phyloP scores from a whole-genome alignment of 352 stramenopile species.

The Hyaloperonospora brassicae region DNA sequence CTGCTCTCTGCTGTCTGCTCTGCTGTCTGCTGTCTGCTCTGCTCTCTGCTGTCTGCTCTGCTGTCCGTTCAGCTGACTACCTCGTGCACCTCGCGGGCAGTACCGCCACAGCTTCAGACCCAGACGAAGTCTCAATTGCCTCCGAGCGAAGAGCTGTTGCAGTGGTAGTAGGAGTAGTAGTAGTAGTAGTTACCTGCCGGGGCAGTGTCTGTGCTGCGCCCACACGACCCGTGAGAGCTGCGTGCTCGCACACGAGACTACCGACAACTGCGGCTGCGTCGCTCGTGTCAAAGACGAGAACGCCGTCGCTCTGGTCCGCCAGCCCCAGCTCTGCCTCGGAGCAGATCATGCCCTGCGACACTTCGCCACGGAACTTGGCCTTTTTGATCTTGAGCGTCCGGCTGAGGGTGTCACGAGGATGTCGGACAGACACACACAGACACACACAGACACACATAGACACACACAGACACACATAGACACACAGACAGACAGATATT shows the following conservation, averaged over 20 bases:
- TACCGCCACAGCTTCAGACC: no score
- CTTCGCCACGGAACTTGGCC: constrained; percentile 67
- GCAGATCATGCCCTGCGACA: constrained; percentile 80
- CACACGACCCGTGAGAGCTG: constrained; percentile 31
- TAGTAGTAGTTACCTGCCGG: constrained; percentile 2
- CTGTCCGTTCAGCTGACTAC: no score
- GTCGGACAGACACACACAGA: no score
- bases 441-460: no score
- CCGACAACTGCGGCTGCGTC: constrained; percentile 48
- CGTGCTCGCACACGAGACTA: constrained; percentile 38
- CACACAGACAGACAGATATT: no score
- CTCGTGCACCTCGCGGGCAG: no score
- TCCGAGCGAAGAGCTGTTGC: no score
- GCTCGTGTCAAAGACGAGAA: constrained; percentile 35
- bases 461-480: no score
- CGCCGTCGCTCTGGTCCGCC: constrained; percentile 52
- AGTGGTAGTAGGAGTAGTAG: constrained; percentile 2
- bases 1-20: background rate
- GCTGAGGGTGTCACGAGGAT: constrained; percentile 13
- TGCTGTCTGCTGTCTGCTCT: background rate
- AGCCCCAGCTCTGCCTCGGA: constrained; percentile 68
- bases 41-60: no score
- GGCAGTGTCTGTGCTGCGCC: background rate
- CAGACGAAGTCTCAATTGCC: no score
- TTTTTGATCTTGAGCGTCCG: constrained; percentile 84